phyloP scores from a whole-genome alignment of 2,329 filamentous ascomycete genomes.

The Cladobotryum protrusum region DNA sequence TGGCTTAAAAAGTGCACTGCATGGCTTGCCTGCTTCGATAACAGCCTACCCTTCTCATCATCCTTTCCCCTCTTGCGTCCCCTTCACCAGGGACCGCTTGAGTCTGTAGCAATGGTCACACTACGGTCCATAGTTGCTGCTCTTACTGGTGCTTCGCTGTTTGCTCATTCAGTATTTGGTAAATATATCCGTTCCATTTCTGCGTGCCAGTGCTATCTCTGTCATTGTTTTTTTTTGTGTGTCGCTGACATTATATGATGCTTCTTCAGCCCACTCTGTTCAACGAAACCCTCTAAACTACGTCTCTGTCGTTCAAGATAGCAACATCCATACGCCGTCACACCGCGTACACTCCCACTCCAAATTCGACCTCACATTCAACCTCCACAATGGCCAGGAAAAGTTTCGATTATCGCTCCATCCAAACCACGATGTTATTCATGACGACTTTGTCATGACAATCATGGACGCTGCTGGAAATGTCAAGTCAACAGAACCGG shows the following conservation, averaged over 20 bases:
- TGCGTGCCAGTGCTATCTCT: not conserved
- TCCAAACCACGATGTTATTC: slow-evolving; percentile 86
- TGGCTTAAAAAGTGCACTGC: not conserved
- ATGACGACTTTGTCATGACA: slow-evolving; percentile 66
- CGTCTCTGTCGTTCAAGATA: slow-evolving; percentile 66
- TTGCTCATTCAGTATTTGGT: slow-evolving; percentile 20
- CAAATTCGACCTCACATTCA: slow-evolving; percentile 78
- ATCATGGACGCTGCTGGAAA: slow-evolving; percentile 68
- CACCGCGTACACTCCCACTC: slow-evolving; percentile 75
- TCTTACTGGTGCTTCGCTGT: slow-evolving; percentile 18
- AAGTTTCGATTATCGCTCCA: slow-evolving; percentile 74
- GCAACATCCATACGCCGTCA: slow-evolving; percentile 70
- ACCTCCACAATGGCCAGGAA: slow-evolving; percentile 59
- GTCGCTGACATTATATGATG: not conserved
- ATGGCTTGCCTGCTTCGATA: slow-evolving; percentile 7
- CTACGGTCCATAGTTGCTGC: slow-evolving; percentile 20
- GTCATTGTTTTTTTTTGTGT: not conserved
- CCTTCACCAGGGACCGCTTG: not conserved
- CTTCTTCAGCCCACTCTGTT: slow-evolving; percentile 57
- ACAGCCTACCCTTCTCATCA: not conserved
- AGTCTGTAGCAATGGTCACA: slow-evolving; percentile 19
- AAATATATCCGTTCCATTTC: not conserved
- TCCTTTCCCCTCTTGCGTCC: slow-evolving; percentile 3
- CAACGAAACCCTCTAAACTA: slow-evolving; percentile 71
- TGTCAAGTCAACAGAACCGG: slow-evolving; percentile 57